Base-by-base conservation (phyloP, 179 eudicot species). In the Silene coronaria region DNA sequence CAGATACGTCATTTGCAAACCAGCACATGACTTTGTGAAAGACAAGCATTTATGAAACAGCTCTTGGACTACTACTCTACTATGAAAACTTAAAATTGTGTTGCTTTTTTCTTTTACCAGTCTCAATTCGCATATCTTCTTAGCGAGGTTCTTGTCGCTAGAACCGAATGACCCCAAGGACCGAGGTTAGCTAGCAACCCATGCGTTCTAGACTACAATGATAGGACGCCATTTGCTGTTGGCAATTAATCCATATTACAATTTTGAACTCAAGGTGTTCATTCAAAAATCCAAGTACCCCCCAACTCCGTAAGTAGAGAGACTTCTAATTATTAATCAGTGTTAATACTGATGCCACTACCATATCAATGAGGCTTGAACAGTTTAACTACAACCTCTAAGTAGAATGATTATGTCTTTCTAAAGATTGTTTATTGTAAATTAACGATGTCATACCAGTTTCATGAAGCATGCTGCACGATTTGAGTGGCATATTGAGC, bases 401-500 rank as follows among this genome's bases (percentile, higher is more conserved):
- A 10, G n/a, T 69, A 3, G 32, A 23, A 23, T 7, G 12, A 45
- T 24, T 24, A 69, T 45, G 16, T 23, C 32, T 12, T 22, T 34
- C 46, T 45, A 9, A 23, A 67, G 53, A 46, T 36, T 9, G 51
- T 38, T 38, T 21, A 22, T 21, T 21, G 38, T 38, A 38, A 3
- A 76, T 32, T 21, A 67, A 32, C 58, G 24, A 57, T 36, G 46
- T 36, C 86, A 59, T 88, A 95, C 97, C 91, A 86, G 76, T 72
- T 96, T 93, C 24, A 86, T 76, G 85, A 83, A 92, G 84, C 99
- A 95, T 32, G 86, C 78, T 28, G 85, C 97, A 57, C 97, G 87
- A 71, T 93, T 96, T 46, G 92, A 83, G 83, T 91, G 87, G 71
- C 97, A 96, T 21, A 92, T 88, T 53, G 99, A 91, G 10, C 97